A percentile compares a stretch with the other conserved stretches of the same genome.
Evolutionary conservation across 129 eudicot genomes (phyloP).

Genomic region (Pseudognaphalium luteoalbum): DNA sequence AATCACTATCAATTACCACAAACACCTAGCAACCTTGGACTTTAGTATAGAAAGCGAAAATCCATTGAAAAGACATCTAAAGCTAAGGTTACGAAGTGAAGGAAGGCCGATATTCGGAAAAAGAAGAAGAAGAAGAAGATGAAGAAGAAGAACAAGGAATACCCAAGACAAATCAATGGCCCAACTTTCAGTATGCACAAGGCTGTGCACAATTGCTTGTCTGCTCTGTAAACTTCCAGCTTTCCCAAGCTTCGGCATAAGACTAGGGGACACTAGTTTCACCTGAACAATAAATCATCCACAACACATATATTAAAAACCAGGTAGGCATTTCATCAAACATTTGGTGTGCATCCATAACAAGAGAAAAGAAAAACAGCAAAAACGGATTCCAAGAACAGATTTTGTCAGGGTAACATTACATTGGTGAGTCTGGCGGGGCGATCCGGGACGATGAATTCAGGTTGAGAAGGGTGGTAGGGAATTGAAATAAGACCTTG

Average conservation of each 20-base stretch:
- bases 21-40: constrained; percentile 12
- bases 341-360: constrained; percentile 33
- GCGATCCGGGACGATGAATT: constrained; percentile 72
- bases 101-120: no score
- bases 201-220: constrained; percentile 93
- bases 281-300: constrained; percentile 49
- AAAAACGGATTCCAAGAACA: background rate
- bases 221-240: constrained; percentile 93
- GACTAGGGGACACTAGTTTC: constrained; percentile 75
- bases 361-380: background rate
- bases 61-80: background rate
- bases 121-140: background rate
- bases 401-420: background rate
- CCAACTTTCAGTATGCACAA: constrained; percentile 64
- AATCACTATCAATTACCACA: constrained; percentile 14
- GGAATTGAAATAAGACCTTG: constrained; percentile 51
- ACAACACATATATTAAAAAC: background rate
- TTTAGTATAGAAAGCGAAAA: background rate
- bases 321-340: constrained; percentile 54
- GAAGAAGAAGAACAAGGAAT: background rate
- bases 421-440: constrained; percentile 75
- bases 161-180: constrained; percentile 99
- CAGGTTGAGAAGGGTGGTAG: constrained; percentile 50
- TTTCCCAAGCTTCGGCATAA: constrained; percentile 95
- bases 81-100: no score